Percentiles rank a stretch among this genome's conserved stretches.
Evolutionary conservation across 768 basidiomycete genomes (phyloP).

Genomic region (Boletus patriciae): DNA sequence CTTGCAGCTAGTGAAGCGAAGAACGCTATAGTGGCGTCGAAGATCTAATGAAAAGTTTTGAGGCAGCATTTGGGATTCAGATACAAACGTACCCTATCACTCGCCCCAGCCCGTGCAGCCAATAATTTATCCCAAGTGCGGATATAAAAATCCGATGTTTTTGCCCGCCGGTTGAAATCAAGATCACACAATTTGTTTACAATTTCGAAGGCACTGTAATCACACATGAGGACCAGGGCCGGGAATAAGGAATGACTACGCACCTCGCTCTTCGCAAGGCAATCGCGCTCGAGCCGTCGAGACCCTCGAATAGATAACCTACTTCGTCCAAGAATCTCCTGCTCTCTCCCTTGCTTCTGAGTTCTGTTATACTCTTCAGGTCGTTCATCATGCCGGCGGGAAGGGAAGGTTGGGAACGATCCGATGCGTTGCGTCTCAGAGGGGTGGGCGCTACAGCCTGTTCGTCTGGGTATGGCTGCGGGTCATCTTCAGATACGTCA

Average conservation of each 20-base stretch:
- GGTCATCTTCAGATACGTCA: slow-evolving; percentile 75
- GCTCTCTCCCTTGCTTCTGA: slow-evolving; percentile 77
- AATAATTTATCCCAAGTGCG: slow-evolving; percentile 68
- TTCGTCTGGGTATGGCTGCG: slow-evolving; percentile 35
- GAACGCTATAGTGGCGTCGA: slow-evolving; percentile 62
- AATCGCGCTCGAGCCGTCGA: slow-evolving; percentile 52
- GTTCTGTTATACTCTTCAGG: slow-evolving; percentile 76
- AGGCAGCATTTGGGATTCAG: background rate
- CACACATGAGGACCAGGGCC: background rate
- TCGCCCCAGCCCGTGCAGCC: slow-evolving; percentile 56
- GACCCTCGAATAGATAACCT: slow-evolving; percentile 82
- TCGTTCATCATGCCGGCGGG: slow-evolving; percentile 67
- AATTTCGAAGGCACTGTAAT: slow-evolving; percentile 69
- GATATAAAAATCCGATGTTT: slow-evolving; percentile 68
- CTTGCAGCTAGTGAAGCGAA: slow-evolving; percentile 64
- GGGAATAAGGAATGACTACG: background rate
- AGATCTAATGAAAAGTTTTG: slow-evolving; percentile 42
- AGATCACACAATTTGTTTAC: slow-evolving; percentile 68
- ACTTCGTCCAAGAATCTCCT: slow-evolving; percentile 81
- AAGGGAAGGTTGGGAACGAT: slow-evolving; percentile 41
- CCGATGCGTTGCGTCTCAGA: slow-evolving; percentile 29
- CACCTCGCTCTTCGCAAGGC: slow-evolving; percentile 71
- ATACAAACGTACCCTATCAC: slow-evolving; percentile 53
- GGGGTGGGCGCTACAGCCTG: background rate
- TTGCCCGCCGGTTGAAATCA: slow-evolving; percentile 79